These are phyloP conservation scores for Phoma herbarum DNA, from an alignment of 2,329 filamentous ascomycete species.

Conservation along the genomic window DNA sequence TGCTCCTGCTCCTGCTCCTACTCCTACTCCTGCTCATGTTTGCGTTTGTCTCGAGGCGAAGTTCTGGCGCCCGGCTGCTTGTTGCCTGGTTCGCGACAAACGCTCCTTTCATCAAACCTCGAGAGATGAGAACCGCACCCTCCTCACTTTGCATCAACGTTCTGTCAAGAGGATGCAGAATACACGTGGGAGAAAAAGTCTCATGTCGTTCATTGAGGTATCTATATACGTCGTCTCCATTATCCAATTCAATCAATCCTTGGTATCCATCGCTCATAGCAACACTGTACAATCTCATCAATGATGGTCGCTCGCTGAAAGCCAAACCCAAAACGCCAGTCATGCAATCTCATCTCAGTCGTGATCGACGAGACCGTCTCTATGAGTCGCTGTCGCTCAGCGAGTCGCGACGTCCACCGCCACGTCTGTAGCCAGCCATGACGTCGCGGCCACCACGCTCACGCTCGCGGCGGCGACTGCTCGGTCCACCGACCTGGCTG, in stretches of 20 bases:
- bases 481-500: slow-evolving; percentile 50
- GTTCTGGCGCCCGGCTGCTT: no score
- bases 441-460: slow-evolving; percentile 49
- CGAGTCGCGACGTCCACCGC: slow-evolving; percentile 60
- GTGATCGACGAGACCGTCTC: not conserved
- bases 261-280: slow-evolving; percentile 15
- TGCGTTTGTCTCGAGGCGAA: not conserved
- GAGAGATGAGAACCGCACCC: no score
- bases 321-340: slow-evolving; percentile 18
- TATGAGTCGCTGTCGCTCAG: slow-evolving; percentile 62
- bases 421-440: slow-evolving; percentile 54
- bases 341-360: slow-evolving; percentile 3
- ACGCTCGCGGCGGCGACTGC: slow-evolving; percentile 28
- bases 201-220: slow-evolving; percentile 10
- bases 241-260: not conserved
- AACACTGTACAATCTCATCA: slow-evolving; percentile 5
- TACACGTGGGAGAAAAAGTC: not conserved
- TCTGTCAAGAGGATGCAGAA: no score
- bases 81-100: no score
- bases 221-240: slow-evolving; percentile 15
- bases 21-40: no score
- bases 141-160: no score
- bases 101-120: no score
- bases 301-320: slow-evolving; percentile 7
- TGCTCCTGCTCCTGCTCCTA: no score